Base-by-base conservation (phyloP, 163 green algal species). In the Coccomyxa subellipsoidea region DNA sequence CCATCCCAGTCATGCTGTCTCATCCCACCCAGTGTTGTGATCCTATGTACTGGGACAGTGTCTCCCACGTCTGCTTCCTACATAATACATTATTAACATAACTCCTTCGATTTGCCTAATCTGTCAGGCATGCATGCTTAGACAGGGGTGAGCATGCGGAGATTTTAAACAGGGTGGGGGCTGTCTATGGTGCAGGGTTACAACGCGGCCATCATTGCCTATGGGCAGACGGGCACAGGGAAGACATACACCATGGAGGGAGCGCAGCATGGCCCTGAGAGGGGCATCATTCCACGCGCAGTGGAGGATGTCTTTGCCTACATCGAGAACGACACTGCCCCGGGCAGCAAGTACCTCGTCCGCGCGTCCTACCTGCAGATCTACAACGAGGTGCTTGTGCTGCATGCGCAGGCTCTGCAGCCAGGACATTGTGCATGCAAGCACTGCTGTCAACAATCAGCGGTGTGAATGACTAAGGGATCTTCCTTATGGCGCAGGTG, bases 171-270 rank as follows among this genome's bases (percentile, higher is more conserved):
- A n/a, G n/a, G n/a, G n/a, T n/a, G n/a, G n/a, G n/a, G n/a, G n/a
- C n/a, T n/a, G n/a, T 37, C 69, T 35, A 10, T 15, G 0, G 40
- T 79, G 78, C 84, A 97, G 89, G 96, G 96, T 32, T 98, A 97
- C 94, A 99, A 99, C 84, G 94, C 95, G 7, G 92, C 94, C 77
- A 96, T 99, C 81, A 96, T 99, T 80, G 96, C 96, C 21, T 98
- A 98, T 80, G 96, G 96, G 27, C 95, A 98, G 86, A 98, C 95
- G 12, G 90, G 88, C 35, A 97, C 94, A 0, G 96, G 96, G 78
- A 99, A 99, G 88, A 99, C 96, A 0, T 95, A 94, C 90, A 99
- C 96, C 0, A 98, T 99, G 95, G 94, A 98, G 85, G 95, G 94
- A 4, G 87, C 36, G 0, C 70, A 29, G 9, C 29, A 53, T 6